phyloP scores from a whole-genome alignment of 2,329 filamentous ascomycete genomes.

The Corinectria fuckeliana region DNA sequence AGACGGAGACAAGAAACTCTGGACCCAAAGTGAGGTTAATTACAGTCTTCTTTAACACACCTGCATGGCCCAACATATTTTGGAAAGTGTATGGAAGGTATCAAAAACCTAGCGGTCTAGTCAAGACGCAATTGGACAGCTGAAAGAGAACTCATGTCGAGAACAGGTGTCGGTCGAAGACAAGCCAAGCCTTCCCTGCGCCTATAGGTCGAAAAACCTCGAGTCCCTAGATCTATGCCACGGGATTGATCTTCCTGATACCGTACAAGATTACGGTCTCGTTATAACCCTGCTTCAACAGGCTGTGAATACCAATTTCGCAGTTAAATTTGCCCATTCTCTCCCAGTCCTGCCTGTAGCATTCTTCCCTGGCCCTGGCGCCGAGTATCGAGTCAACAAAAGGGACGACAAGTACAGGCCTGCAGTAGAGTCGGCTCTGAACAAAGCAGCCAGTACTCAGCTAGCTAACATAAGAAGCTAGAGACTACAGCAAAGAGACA shows the following conservation, averaged over 20 bases:
- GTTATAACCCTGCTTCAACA: not conserved
- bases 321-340: conserved; percentile 76
- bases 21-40: no score
- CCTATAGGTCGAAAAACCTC: not conserved
- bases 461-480: not conserved
- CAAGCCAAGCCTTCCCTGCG: not conserved
- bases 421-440: not conserved
- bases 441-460: not conserved
- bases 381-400: not conserved
- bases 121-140: not conserved
- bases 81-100: not conserved
- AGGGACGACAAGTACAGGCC: not conserved
- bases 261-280: conserved; percentile 1
- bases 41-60: no score
- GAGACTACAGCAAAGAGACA: not conserved
- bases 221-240: no score
- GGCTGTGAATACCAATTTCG: conserved; percentile 64
- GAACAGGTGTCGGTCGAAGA: not conserved
- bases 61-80: no score
- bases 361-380: not conserved
- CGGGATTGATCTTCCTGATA: no score
- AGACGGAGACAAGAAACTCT: no score
- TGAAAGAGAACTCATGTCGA: not conserved
- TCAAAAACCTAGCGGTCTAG: not conserved
- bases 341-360: conserved; percentile 57